Percentiles rank a stretch among this genome's conserved stretches.
These are phyloP conservation scores for Hanseniaspora hatyaiensis DNA, from an alignment of 805 yeast genomes.

Conservation along the genomic window DNA sequence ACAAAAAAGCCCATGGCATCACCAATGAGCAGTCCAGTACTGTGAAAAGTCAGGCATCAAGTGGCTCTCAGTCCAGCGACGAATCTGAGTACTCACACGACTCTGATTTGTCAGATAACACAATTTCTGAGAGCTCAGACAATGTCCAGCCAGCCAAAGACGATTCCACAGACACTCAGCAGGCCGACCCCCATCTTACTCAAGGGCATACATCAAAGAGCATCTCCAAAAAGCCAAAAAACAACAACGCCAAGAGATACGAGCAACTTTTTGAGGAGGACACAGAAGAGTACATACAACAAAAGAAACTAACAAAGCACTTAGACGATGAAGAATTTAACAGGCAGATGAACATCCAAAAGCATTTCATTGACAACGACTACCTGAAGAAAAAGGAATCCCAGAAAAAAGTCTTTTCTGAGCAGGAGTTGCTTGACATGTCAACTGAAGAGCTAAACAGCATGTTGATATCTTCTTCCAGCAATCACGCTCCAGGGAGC, in stretches of 20 bases:
- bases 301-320: neutral
- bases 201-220: neutral
- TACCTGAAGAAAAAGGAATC: neutral
- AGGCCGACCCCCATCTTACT: too few species aligned
- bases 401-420: neutral
- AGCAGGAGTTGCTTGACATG: slow-evolving; percentile 5
- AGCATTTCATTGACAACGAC: neutral
- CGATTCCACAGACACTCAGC: too few species aligned
- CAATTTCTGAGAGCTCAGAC: too few species aligned
- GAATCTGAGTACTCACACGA: too few species aligned
- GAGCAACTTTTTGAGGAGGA: slow-evolving; percentile 12
- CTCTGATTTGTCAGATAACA: too few species aligned
- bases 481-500: too few species aligned
- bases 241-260: slow-evolving; percentile 8
- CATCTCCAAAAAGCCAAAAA: neutral
- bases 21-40: neutral
- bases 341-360: slow-evolving; percentile 6
- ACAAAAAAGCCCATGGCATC: slow-evolving; percentile 7
- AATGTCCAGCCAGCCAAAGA: too few species aligned
- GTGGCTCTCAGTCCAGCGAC: neutral
- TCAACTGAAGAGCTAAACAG: slow-evolving; percentile 9
- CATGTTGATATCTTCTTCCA: too few species aligned
- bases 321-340: slow-evolving; percentile 2
- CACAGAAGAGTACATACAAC: slow-evolving; percentile 15
- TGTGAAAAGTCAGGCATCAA: neutral